Percentiles rank a stretch among this genome's conserved stretches.
phyloP scores from a whole-genome alignment of 176 grass and related monocot genomes.

The Thinopyrum elongatum region DNA sequence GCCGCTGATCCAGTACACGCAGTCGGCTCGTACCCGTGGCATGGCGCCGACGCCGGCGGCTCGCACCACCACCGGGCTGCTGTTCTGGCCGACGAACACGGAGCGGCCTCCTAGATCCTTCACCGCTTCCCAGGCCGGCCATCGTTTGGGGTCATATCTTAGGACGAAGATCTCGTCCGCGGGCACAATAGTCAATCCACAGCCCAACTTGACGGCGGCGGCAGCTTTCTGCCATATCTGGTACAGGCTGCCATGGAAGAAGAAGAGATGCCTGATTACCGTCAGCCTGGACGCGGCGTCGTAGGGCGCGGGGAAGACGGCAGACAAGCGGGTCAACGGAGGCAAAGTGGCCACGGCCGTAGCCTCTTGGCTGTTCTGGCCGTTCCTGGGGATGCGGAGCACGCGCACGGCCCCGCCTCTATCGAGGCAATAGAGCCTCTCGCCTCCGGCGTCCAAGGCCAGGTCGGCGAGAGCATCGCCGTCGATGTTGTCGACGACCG shows the following conservation, averaged over 20 bases:
- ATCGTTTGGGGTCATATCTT: neutral
- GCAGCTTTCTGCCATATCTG: neutral
- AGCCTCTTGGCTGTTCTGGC: neutral
- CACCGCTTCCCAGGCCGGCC: neutral
- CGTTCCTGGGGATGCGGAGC: neutral
- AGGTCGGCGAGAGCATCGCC: slow-evolving; percentile 10
- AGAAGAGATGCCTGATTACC: neutral
- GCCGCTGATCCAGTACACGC: neutral
- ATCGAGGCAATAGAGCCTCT: neutral
- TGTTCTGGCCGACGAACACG: neutral
- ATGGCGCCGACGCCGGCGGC: neutral
- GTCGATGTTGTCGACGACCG: neutral
- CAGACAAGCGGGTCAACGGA: no score
- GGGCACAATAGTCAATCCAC: neutral
- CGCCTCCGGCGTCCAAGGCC: neutral
- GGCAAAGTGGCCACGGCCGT: neutral
- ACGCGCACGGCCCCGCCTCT: neutral
- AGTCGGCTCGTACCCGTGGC: neutral
- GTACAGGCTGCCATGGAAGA: neutral
- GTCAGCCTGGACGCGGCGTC: neutral
- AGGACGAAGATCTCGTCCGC: neutral
- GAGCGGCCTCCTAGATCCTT: neutral
- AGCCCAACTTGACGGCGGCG: neutral
- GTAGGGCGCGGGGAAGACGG: neutral
- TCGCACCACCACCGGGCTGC: neutral